phyloP scores from a whole-genome alignment of 2,329 filamentous ascomycete genomes.

The Aplosporella prunicola region DNA sequence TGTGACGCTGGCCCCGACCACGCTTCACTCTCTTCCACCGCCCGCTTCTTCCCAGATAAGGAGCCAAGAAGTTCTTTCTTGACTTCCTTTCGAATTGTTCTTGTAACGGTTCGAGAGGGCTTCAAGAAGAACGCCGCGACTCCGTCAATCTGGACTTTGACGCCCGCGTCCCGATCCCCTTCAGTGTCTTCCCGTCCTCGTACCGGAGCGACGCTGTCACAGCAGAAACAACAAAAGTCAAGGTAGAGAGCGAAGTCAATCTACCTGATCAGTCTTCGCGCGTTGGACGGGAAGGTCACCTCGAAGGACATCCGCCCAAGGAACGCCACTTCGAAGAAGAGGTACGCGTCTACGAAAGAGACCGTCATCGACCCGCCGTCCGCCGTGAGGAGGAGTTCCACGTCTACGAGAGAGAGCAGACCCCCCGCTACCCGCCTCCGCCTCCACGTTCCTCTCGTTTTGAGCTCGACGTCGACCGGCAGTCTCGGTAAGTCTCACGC shows the following conservation, averaged over 20 bases:
- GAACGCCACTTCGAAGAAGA: conserved; percentile 69
- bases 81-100: conserved; percentile 55
- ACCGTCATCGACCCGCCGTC: conserved; percentile 57
- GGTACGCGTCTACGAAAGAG: conserved; percentile 73
- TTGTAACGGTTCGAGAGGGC: conserved; percentile 45
- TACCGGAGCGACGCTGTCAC: conserved; percentile 66
- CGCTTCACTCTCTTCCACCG: conserved; percentile 15
- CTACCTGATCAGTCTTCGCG: conserved; percentile 61
- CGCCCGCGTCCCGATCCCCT: conserved; percentile 96
- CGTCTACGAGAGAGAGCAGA: conserved; percentile 19
- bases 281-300: conserved; percentile 97
- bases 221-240: conserved; percentile 55
- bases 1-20: conserved; percentile 23
- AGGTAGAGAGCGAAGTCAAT: conserved; percentile 85
- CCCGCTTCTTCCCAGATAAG: too few species aligned
- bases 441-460: conserved; percentile 9
- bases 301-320: conserved; percentile 54
- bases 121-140: conserved; percentile 66
- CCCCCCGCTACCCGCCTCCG: conserved; percentile 5
- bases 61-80: conserved; percentile 49
- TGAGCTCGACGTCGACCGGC: conserved; percentile 21
- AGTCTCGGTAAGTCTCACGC: conserved; percentile 15
- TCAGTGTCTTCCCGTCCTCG: conserved; percentile 99
- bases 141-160: conserved; percentile 99
- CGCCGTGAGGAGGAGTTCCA: conserved; percentile 21